Conservation (phyloP, 2,329 filamentous ascomycete species). For the Pseudonectria foliicola region DNA sequence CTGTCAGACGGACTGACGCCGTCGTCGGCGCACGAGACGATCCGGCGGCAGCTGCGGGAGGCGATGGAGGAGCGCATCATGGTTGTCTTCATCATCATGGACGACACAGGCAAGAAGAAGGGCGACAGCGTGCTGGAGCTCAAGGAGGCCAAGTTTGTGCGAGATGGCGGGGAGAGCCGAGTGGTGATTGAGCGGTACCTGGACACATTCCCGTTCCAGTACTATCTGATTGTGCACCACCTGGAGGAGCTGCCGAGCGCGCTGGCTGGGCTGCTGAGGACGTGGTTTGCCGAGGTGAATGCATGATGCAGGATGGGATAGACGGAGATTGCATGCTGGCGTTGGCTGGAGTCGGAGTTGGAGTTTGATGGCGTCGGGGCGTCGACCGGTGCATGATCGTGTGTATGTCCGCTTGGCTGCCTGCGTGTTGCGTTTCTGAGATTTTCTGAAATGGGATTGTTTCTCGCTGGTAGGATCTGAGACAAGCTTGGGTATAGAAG, state of each 20-base stretch:
- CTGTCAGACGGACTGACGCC: conserved; percentile 92
- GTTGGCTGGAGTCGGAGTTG: no score
- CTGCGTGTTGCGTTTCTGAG: no score
- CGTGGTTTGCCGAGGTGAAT: conserved; percentile 81
- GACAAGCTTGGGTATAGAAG: no score
- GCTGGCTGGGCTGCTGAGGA: conserved; percentile 78
- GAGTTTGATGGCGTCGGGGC: no score
- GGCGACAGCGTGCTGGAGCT: conserved; percentile 75
- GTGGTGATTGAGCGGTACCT: conserved; percentile 86
- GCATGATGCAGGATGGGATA: conserved; percentile 19
- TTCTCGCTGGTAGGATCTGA: no score
- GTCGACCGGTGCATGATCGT: no score
- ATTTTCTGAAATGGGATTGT: no score
- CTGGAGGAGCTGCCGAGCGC: conserved; percentile 86
- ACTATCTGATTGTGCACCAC: conserved; percentile 91
- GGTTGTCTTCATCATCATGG: conserved; percentile 96
- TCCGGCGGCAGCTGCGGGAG: conserved; percentile 74
- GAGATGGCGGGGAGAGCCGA: conserved; percentile 55
- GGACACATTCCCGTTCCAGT: conserved; percentile 93
- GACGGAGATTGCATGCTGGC: not conserved
- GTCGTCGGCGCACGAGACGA: conserved; percentile 68
- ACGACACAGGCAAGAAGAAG: conserved; percentile 46
- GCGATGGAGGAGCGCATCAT: conserved; percentile 93
- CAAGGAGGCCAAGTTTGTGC: conserved; percentile 76
- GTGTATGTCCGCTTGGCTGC: no score